Evolutionary conservation across 2,329 filamentous ascomycete genomes (phyloP).

Genomic region (Colletotrichum simmondsii): DNA sequence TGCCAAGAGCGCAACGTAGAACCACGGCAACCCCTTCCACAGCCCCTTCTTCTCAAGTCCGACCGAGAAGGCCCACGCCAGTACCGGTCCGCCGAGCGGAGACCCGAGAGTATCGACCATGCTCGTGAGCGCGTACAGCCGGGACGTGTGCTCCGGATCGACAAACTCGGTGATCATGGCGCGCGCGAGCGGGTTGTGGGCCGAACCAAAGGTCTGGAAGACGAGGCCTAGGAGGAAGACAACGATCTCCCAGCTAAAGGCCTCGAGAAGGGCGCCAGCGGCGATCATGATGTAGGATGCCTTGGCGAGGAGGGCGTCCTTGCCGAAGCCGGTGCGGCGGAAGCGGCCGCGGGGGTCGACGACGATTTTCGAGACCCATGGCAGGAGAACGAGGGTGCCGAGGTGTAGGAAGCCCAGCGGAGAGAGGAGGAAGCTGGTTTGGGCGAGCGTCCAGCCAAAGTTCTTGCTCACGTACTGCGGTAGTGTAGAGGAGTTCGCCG

Average conservation of each 20-base stretch:
- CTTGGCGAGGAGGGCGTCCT: constrained; percentile 49
- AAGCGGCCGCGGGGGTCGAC: constrained; percentile 40
- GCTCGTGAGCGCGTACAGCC: constrained; percentile 53
- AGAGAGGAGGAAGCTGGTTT: constrained; percentile 53
- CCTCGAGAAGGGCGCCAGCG: constrained; percentile 46
- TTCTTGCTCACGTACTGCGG: constrained; percentile 56
- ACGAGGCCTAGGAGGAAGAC: constrained; percentile 51
- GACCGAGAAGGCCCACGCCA: constrained; percentile 51
- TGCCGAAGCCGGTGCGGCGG: constrained; percentile 46
- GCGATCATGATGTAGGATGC: constrained; percentile 46
- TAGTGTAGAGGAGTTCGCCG: constrained; percentile 48
- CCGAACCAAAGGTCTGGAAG: constrained; percentile 50
- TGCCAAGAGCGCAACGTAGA: constrained; percentile 49
- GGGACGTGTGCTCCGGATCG: constrained; percentile 48
- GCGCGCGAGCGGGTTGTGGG: constrained; percentile 49
- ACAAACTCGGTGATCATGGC: constrained; percentile 54
- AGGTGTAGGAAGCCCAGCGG: constrained; percentile 53
- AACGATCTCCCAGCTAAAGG: constrained; percentile 43
- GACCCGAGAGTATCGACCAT: constrained; percentile 52
- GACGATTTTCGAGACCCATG: constrained; percentile 46
- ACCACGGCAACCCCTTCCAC: constrained; percentile 52
- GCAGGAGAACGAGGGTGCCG: constrained; percentile 47
- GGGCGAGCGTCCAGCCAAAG: constrained; percentile 54
- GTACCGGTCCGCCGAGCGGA: constrained; percentile 51
- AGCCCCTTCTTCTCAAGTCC: constrained; percentile 48